A percentile compares a stretch with the other conserved stretches of the same genome.
Evolutionary conservation across 202 grass and related monocot genomes (phyloP).

Genomic region (Elaeis oleifera): DNA sequence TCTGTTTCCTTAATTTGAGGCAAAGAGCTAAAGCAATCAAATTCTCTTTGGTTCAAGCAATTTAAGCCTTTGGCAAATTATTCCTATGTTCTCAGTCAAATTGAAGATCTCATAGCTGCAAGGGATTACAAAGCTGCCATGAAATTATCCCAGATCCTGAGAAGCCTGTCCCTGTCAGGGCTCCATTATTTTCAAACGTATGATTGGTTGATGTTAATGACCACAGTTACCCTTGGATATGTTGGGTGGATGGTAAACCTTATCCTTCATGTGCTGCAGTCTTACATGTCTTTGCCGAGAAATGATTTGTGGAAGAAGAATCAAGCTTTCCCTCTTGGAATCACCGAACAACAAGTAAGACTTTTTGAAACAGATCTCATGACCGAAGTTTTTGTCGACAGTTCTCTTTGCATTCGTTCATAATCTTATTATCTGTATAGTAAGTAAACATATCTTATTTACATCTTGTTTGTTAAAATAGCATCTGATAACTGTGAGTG

Average conservation of each 20-base stretch:
- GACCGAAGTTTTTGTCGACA: background rate
- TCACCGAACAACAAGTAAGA: constrained; percentile 17
- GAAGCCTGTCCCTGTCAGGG: constrained; percentile 71
- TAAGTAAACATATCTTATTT: too few relatives aligned
- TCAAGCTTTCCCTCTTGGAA: constrained; percentile 16
- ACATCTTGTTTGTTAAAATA: too few relatives aligned
- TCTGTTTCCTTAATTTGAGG: constrained; percentile 15
- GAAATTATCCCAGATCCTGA: constrained; percentile 58
- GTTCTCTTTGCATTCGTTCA: too few relatives aligned
- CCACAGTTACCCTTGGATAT: constrained; percentile 88
- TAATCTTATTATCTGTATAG: too few relatives aligned
- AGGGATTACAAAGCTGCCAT: constrained; percentile 65
- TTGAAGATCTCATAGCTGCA: constrained; percentile 76
- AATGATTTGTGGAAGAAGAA: constrained; percentile 40
- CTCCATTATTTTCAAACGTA: constrained; percentile 99
- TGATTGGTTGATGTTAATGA: constrained; percentile 97
- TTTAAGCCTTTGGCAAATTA: constrained; percentile 79
- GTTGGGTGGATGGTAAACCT: constrained; percentile 96
- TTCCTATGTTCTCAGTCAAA: constrained; percentile 45
- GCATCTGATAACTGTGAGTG: too few relatives aligned
- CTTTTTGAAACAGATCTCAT: constrained; percentile 11
- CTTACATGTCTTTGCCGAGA: constrained; percentile 52
- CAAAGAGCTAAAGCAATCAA: constrained; percentile 70
- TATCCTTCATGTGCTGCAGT: constrained; percentile 72
- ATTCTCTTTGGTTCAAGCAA: constrained; percentile 78